A percentile compares a stretch with the other conserved stretches of the same genome.
Conservation (phyloP, 2,329 filamentous ascomycete species). For the Colletotrichum simmondsii region DNA sequence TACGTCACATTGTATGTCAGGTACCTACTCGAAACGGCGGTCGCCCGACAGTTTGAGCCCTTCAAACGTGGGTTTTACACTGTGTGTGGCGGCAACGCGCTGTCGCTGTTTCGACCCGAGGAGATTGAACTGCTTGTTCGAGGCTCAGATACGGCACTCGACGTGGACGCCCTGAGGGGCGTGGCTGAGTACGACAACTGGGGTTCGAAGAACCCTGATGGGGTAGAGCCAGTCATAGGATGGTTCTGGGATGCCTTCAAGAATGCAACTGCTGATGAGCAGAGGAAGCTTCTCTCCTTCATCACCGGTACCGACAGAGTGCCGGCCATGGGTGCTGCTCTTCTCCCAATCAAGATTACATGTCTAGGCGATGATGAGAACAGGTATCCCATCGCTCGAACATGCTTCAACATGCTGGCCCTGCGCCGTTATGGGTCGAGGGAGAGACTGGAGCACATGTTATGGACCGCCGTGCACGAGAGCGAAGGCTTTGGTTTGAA, state of each 20-base stretch:
- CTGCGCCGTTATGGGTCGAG: slow-evolving; percentile 78
- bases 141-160: slow-evolving; percentile 85
- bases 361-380: slow-evolving; percentile 80
- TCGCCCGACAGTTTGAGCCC: slow-evolving; percentile 87
- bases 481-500: slow-evolving; percentile 95
- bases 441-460: slow-evolving; percentile 73
- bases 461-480: slow-evolving; percentile 89
- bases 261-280: slow-evolving; percentile 71
- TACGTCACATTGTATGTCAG: slow-evolving; percentile 88
- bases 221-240: slow-evolving; percentile 72
- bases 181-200: slow-evolving; percentile 88
- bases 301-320: slow-evolving; percentile 93
- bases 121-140: slow-evolving; percentile 91
- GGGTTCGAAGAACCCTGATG: slow-evolving; percentile 65
- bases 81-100: slow-evolving; percentile 87
- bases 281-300: slow-evolving; percentile 84
- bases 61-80: slow-evolving; percentile 96
- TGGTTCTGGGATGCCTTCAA: slow-evolving; percentile 94
- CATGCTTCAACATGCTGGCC: slow-evolving; percentile 89
- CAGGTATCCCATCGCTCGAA: slow-evolving; percentile 86
- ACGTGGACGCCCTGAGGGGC: slow-evolving; percentile 78
- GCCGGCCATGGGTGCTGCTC: slow-evolving; percentile 86
- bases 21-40: slow-evolving; percentile 81
- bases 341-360: slow-evolving; percentile 79
- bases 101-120: slow-evolving; percentile 88